Percentiles rank a stretch among this genome's conserved stretches.
Conservation (phyloP, 805 yeast species). For the Zygosaccharomyces lentus region DNA sequence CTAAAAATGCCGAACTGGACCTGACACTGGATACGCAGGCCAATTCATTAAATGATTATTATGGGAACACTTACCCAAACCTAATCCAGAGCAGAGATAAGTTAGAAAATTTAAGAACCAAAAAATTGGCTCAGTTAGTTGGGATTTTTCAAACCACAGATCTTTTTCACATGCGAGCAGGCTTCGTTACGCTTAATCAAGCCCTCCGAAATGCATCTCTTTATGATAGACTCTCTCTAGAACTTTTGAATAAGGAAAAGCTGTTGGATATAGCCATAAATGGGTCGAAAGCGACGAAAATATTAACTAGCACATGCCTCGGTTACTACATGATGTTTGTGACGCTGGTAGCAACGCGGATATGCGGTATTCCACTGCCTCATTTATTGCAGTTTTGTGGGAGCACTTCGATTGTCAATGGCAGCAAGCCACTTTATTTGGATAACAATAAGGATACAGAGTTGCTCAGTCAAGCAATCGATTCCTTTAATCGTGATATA, state of each 20-base stretch:
- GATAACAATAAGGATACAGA: constrained; percentile 15
- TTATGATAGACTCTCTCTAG: constrained; percentile 12
- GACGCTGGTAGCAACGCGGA: constrained; percentile 18
- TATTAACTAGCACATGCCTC: constrained; percentile 20
- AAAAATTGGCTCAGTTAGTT: constrained; percentile 20
- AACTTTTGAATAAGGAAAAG: constrained; percentile 9
- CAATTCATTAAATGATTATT: constrained; percentile 22
- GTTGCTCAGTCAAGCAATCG: constrained; percentile 19
- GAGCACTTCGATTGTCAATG: constrained; percentile 26
- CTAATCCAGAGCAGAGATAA: constrained; percentile 19
- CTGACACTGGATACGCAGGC: constrained; percentile 1
- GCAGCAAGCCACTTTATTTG: constrained; percentile 22
- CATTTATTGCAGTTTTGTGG: constrained; percentile 25
- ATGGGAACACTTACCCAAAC: constrained; percentile 26
- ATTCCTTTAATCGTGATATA: constrained; percentile 23
- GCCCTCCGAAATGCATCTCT: constrained; percentile 1
- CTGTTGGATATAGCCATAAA: constrained; percentile 9
- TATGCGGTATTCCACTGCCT: constrained; percentile 23
- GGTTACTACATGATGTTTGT: constrained; percentile 30
- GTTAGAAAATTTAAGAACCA: constrained; percentile 15
- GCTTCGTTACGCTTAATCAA: constrained; percentile 11
- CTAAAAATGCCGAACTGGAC: neutral
- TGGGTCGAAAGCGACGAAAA: constrained; percentile 9
- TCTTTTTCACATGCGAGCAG: constrained; percentile 13
- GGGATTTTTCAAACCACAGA: constrained; percentile 14